A percentile compares a stretch with the other conserved stretches of the same genome.
These are phyloP conservation scores for Calycina herbarum DNA, from an alignment of 2,329 filamentous ascomycete species.

Conservation along the genomic window DNA sequence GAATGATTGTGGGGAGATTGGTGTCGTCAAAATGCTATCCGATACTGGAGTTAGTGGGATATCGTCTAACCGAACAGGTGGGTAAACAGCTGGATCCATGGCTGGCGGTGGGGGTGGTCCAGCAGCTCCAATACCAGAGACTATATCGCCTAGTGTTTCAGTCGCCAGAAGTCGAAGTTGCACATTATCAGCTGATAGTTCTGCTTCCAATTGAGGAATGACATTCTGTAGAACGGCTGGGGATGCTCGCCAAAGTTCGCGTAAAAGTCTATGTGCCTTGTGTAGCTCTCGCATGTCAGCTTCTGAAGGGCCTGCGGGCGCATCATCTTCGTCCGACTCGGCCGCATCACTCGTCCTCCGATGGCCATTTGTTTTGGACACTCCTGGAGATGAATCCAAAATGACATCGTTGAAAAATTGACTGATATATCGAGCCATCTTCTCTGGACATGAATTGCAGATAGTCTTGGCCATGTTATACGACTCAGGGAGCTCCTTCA, in stretches of 20 bases:
- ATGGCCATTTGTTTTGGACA: slow-evolving; percentile 52
- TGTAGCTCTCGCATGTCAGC: slow-evolving; percentile 83
- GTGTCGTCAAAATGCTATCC: slow-evolving; percentile 69
- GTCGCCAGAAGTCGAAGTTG: slow-evolving; percentile 85
- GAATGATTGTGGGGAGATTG: slow-evolving; percentile 86
- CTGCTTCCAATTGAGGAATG: slow-evolving; percentile 88
- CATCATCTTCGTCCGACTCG: slow-evolving; percentile 64
- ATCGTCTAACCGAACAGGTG: slow-evolving; percentile 67
- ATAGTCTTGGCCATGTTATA: slow-evolving; percentile 97
- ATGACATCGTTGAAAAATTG: slow-evolving; percentile 98
- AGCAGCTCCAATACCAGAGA: slow-evolving; percentile 88
- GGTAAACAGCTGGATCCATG: slow-evolving; percentile 82
- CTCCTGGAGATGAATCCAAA: slow-evolving; percentile 70
- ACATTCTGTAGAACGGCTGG: slow-evolving; percentile 89
- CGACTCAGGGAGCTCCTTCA: slow-evolving; percentile 85
- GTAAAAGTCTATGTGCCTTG: slow-evolving; percentile 85
- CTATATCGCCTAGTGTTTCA: slow-evolving; percentile 92
- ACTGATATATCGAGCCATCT: slow-evolving; percentile 91
- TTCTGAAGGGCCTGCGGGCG: slow-evolving; percentile 65
- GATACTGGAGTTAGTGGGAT: slow-evolving; percentile 55
- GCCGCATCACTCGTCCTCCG: slow-evolving; percentile 51
- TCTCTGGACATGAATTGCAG: slow-evolving; percentile 84
- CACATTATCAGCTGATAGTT: slow-evolving; percentile 86
- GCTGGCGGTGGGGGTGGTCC: slow-evolving; percentile 72
- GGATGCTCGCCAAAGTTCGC: slow-evolving; percentile 91